Evolutionary conservation across 2,329 filamentous ascomycete genomes (phyloP).

Genomic region (Emydomyces testavorans): DNA sequence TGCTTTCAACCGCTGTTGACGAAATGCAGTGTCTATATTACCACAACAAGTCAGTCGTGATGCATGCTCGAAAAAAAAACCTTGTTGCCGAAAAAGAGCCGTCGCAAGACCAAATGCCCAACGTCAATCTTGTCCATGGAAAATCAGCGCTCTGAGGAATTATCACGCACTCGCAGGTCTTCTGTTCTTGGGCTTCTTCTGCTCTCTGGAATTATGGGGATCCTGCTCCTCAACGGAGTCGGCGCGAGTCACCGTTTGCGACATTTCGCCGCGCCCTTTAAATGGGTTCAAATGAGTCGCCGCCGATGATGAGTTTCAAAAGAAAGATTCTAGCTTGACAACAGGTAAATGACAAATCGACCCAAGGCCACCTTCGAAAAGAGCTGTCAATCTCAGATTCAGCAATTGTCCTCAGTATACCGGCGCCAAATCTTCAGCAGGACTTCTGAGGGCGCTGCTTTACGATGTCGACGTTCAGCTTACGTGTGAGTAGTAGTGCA

Average conservation of each 20-base stretch:
- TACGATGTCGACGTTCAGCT: background rate
- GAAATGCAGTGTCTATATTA: conserved; percentile 74
- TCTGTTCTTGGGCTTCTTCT: conserved; percentile 81
- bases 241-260: conserved; percentile 30
- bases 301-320: background rate
- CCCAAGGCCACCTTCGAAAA: background rate
- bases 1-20: conserved; percentile 92
- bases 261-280: conserved; percentile 24
- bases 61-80: background rate
- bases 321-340: background rate
- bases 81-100: too few species aligned
- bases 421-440: too few species aligned
- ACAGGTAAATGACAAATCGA: background rate
- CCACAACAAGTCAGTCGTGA: background rate
- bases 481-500: conserved; percentile 9
- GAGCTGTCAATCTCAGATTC: background rate
- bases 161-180: conserved; percentile 66
- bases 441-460: too few species aligned
- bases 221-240: conserved; percentile 38
- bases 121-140: too few species aligned
- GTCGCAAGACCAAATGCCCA: too few species aligned
- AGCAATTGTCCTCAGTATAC: too few species aligned
- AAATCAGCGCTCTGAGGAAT: too few species aligned
- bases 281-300: background rate
- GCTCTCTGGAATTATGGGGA: conserved; percentile 31